Evolutionary conservation across 2,329 filamentous ascomycete genomes (phyloP).

Genomic region (Talaromyces albobiverticillius): DNA sequence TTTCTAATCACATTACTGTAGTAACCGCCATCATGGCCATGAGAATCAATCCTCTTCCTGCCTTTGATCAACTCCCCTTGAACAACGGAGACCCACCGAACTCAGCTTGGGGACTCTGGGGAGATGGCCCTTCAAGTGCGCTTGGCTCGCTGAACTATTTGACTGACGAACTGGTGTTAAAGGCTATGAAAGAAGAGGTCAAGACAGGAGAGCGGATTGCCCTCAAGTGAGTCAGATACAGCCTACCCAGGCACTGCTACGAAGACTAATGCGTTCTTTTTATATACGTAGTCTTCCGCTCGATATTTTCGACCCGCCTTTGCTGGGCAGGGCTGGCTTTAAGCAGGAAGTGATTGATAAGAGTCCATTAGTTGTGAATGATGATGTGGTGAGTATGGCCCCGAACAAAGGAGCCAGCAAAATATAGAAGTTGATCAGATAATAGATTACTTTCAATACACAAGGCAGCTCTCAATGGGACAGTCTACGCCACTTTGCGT

Average conservation of each 20-base stretch:
- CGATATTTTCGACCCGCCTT: neutral
- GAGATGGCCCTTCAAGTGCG: slow-evolving; percentile 2
- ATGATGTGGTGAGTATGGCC: slow-evolving; percentile 10
- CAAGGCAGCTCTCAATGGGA: neutral
- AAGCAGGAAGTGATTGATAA: neutral
- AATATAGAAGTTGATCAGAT: too few species aligned
- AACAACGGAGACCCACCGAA: slow-evolving; percentile 5
- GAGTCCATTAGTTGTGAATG: slow-evolving; percentile 8
- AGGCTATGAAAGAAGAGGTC: slow-evolving; percentile 4
- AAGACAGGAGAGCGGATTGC: slow-evolving; percentile 9
- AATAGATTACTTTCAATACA: neutral
- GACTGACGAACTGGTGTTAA: neutral
- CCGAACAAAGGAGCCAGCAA: too few species aligned
- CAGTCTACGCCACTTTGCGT: neutral
- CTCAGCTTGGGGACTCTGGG: slow-evolving; percentile 14
- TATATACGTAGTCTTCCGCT: neutral
- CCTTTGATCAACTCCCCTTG: slow-evolving; percentile 10
- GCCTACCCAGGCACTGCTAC: too few species aligned
- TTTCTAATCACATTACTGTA: too few species aligned
- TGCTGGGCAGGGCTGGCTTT: neutral
- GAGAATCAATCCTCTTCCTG: too few species aligned
- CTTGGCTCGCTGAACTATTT: slow-evolving; percentile 13
- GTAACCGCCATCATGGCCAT: too few species aligned
- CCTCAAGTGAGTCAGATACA: neutral
- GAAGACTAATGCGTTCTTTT: too few species aligned